These are phyloP conservation scores for Sarcomyxa edulis DNA, from an alignment of 768 basidiomycete species.

Conservation along the genomic window DNA sequence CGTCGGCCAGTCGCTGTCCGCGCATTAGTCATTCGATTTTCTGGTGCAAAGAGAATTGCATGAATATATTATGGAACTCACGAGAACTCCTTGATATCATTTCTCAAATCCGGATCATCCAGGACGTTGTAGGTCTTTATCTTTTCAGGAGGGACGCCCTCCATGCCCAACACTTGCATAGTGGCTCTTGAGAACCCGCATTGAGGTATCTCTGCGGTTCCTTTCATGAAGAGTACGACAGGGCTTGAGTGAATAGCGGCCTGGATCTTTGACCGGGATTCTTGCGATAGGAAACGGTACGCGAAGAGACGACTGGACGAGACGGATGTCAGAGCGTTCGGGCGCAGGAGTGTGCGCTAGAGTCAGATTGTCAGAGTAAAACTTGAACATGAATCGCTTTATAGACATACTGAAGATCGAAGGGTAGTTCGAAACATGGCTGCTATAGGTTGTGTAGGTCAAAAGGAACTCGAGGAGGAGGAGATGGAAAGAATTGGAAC, in stretches of 20 bases:
- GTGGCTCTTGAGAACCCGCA: constrained; percentile 97
- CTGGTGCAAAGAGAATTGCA: not conserved
- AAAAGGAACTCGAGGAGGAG: no score
- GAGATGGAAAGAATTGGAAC: constrained; percentile 8
- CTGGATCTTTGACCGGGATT: constrained; percentile 60
- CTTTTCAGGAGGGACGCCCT: constrained; percentile 76
- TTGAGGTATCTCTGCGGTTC: constrained; percentile 77
- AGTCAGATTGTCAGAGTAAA: not conserved
- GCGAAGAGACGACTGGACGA: constrained; percentile 20
- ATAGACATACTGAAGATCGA: constrained; percentile 36
- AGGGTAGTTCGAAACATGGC: constrained; percentile 43
- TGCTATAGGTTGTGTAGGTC: no score
- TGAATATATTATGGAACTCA: constrained; percentile 38
- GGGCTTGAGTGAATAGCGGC: constrained; percentile 70
- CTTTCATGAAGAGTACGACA: constrained; percentile 98
- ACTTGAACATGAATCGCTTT: not conserved
- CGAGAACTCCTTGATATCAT: constrained; percentile 95
- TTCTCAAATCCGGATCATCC: constrained; percentile 77
- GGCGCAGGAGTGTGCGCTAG: constrained; percentile 17
- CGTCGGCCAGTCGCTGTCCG: constrained; percentile 89
- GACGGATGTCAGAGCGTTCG: constrained; percentile 18
- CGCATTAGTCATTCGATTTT: not conserved
- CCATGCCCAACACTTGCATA: constrained; percentile 82
- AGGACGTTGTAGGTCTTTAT: constrained; percentile 89
- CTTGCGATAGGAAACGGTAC: constrained; percentile 54